Evolutionary conservation across 2,329 filamentous ascomycete genomes (phyloP).

Genomic region (Penicillium aurantiogriseum): DNA sequence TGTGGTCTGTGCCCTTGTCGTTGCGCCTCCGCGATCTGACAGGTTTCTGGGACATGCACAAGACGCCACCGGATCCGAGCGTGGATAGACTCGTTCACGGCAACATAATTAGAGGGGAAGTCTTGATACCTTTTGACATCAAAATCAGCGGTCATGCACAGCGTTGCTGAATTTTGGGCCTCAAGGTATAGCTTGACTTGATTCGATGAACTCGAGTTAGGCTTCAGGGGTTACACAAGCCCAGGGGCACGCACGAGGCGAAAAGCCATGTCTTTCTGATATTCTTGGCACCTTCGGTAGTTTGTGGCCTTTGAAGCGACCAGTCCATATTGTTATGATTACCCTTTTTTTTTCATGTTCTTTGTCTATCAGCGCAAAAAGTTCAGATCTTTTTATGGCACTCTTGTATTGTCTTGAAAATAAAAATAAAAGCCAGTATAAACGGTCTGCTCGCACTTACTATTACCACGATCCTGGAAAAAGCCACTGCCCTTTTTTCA

Average conservation of each 20-base stretch:
- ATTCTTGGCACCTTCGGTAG: slow-evolving; percentile 10
- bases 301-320: slow-evolving; percentile 17
- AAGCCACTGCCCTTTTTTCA: slow-evolving; percentile 10
- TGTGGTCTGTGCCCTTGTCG: slow-evolving; percentile 21
- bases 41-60: slow-evolving; percentile 29
- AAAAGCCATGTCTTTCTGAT: slow-evolving; percentile 7
- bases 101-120: slow-evolving; percentile 15
- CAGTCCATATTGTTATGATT: slow-evolving; percentile 27
- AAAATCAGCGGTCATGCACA: background rate
- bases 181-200: slow-evolving; percentile 5
- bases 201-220: slow-evolving; percentile 20
- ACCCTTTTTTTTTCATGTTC: slow-evolving; percentile 13
- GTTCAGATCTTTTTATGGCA: slow-evolving; percentile 16
- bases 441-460: background rate
- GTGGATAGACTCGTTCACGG: slow-evolving; percentile 22
- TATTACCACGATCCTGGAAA: background rate
- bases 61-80: slow-evolving; percentile 24
- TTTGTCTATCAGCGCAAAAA: slow-evolving; percentile 21
- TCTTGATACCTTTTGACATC: slow-evolving; percentile 9
- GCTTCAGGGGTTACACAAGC: slow-evolving; percentile 6
- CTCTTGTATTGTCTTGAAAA: background rate
- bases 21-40: slow-evolving; percentile 22
- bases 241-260: slow-evolving; percentile 9
- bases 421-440: background rate
- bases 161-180: slow-evolving; percentile 13